Percentiles rank a stretch among this genome's conserved stretches.
Conservation (phyloP, 305 asterid genomes). For the Striga hermonthica region DNA sequence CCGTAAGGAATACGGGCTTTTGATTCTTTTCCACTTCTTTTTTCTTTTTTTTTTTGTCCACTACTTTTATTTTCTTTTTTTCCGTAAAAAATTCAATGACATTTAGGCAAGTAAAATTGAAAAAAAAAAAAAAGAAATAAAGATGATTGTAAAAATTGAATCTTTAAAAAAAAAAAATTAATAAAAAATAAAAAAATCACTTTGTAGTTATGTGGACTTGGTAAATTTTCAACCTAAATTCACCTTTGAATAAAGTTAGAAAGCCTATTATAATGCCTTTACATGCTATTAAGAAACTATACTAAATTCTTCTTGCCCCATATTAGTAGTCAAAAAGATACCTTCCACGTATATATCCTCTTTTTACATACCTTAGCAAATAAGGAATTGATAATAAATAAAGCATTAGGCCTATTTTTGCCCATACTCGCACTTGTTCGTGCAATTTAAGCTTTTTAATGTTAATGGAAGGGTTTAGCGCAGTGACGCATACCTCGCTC, state of each 20-base stretch:
- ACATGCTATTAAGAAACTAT: neutral
- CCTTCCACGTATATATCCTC: conserved; percentile 20
- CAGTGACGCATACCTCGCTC: too few species aligned
- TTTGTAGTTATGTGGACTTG: neutral
- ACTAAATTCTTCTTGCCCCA: neutral
- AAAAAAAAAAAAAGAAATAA: too few species aligned
- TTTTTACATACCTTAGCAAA: conserved; percentile 44
- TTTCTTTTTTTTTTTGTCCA: too few species aligned
- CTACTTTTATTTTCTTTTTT: too few species aligned
- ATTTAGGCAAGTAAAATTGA: too few species aligned
- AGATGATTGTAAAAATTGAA: too few species aligned
- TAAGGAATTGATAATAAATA: conserved; percentile 45
- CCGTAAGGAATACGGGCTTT: too few species aligned
- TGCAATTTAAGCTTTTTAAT: conserved; percentile 20
- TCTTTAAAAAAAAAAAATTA: too few species aligned
- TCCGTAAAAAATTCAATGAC: too few species aligned
- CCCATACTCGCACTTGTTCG: conserved; percentile 28
- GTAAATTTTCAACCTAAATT: neutral
- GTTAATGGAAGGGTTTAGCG: conserved; percentile 2
- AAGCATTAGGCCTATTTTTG: conserved; percentile 33
- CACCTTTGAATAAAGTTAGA: neutral
- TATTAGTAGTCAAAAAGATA: conserved; percentile 34
- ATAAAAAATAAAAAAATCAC: too few species aligned
- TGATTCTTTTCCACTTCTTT: too few species aligned
- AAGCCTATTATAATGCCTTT: neutral